Evolutionary conservation across 148 eudicot genomes (phyloP), one percentile per base, ranked within the genome.

Genomic region (Euryodendron excelsum): DNA sequence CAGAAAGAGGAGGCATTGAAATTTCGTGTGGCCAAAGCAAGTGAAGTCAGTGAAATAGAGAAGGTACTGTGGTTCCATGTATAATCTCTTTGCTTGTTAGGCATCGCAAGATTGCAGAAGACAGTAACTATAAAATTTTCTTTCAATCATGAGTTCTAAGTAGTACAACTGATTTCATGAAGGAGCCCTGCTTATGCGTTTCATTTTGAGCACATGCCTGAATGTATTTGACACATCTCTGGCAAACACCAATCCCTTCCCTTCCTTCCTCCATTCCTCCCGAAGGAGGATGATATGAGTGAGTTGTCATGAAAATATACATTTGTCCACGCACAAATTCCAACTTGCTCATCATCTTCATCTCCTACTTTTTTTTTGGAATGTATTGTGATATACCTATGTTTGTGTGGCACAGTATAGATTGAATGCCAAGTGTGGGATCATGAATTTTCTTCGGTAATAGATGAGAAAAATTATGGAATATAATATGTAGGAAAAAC

Each of bases 1-100:
- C 98, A 96, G 81, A 91, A 87, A 85, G 98, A 96, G 79, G 99
- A 93, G 78, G 99, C 99, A n/a, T 76, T 96, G 58, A 88, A 91
- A 83, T 96, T 96, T 73, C 95, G 99, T 11, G 97, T 81, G 67
- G 76, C 88, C 81, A 96, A 93, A 84, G 86, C 88, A 83, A 87
- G 77, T 85, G 99, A 96, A 93, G 91, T 87, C 77, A 45, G 89
- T 92, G 97, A 90, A 80, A 83, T 87, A 66, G 97, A 91, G 84
- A 92, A 89, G 97, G 97, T 92, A 87, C 31, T 30, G 10, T 21
- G 23, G 12, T 63, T 73, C 28, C 47, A 36, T 44, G 8, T 37
- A 37, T 60, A 8, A 36, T 36, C 5, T 28, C 69, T 41, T 44
- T 44, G 36, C 41, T 1, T 61, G 69, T 45, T 41, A 12, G 39